These are phyloP conservation scores for Incumbomyces delicatus DNA, from an alignment of 2,329 filamentous ascomycete genomes.

Conservation along the genomic window DNA sequence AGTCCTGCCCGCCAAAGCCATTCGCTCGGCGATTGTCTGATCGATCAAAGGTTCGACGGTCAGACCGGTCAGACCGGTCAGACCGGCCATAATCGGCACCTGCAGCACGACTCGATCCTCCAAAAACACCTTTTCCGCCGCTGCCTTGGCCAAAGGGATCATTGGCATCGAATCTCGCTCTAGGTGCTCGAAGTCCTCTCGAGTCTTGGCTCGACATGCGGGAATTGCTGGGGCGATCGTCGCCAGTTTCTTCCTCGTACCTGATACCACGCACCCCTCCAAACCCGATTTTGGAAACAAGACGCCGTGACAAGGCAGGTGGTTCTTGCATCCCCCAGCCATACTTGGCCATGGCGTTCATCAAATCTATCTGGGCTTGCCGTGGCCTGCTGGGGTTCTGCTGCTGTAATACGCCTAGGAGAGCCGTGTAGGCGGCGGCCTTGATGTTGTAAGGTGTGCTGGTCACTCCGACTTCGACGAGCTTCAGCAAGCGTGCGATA, in stretches of 20 bases:
- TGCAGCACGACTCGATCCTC: slow-evolving; percentile 6
- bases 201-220: slow-evolving; percentile 2
- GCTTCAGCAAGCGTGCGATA: slow-evolving; percentile 19
- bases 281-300: slow-evolving; percentile 26
- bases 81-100: not conserved
- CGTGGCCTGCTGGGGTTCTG: slow-evolving; percentile 22
- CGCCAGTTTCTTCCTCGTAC: slow-evolving; percentile 6
- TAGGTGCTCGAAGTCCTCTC: not conserved
- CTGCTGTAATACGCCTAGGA: slow-evolving; percentile 20
- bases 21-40: too few species aligned
- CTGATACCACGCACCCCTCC: slow-evolving; percentile 21
- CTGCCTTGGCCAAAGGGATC: slow-evolving; percentile 10
- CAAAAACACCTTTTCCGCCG: slow-evolving; percentile 11
- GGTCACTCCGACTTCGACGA: slow-evolving; percentile 35
- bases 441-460: slow-evolving; percentile 22
- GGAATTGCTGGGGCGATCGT: too few species aligned
- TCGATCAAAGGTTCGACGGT: too few species aligned
- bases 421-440: slow-evolving; percentile 24
- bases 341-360: slow-evolving; percentile 37
- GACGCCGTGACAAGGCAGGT: slow-evolving; percentile 23
- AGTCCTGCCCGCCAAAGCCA: too few species aligned
- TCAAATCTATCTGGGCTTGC: slow-evolving; percentile 31
- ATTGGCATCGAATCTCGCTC: not conserved
- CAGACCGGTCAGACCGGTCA: too few species aligned
- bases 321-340: slow-evolving; percentile 39